phyloP scores from a whole-genome alignment of 2,329 filamentous ascomycete genomes.

The Septoria linicola region DNA sequence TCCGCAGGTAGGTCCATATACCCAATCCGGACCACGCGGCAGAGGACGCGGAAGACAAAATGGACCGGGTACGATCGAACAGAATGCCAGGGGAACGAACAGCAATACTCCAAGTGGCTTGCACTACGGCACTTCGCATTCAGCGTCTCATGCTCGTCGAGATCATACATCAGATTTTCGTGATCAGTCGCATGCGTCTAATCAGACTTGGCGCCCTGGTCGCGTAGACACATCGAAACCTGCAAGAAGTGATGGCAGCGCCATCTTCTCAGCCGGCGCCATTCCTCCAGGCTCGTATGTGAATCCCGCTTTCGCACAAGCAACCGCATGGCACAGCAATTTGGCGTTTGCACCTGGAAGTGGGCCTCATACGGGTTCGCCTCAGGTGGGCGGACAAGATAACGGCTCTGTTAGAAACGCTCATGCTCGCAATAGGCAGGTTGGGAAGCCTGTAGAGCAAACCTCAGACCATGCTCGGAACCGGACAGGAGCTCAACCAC shows the following conservation, averaged over 20 bases:
- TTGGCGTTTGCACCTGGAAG: neutral
- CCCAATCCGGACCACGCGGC: constrained; percentile 29
- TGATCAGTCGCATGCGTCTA: neutral
- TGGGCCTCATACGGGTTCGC: no score
- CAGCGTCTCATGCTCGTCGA: neutral
- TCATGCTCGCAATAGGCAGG: no score
- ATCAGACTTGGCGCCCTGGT: neutral
- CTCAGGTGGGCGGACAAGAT: neutral
- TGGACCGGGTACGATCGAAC: constrained; percentile 1
- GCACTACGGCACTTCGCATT: neutral
- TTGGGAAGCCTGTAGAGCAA: no score
- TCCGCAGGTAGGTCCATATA: constrained; percentile 22
- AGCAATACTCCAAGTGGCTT: neutral
- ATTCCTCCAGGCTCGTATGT: constrained; percentile 33
- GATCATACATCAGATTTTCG: neutral
- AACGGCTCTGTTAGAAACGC: no score
- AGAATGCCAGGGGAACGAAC: neutral
- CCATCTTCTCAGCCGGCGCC: no score
- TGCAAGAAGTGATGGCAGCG: no score
- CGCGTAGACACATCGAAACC: neutral
- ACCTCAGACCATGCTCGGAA: no score
- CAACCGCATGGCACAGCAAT: neutral
- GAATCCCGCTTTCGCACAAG: constrained; percentile 31
- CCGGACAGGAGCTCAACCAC: neutral
- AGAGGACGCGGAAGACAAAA: constrained; percentile 26